Percentiles rank a stretch among this genome's conserved stretches.
These are phyloP conservation scores for Tricholoma hemisulphureum DNA, from an alignment of 768 basidiomycete genomes.

Conservation along the genomic window DNA sequence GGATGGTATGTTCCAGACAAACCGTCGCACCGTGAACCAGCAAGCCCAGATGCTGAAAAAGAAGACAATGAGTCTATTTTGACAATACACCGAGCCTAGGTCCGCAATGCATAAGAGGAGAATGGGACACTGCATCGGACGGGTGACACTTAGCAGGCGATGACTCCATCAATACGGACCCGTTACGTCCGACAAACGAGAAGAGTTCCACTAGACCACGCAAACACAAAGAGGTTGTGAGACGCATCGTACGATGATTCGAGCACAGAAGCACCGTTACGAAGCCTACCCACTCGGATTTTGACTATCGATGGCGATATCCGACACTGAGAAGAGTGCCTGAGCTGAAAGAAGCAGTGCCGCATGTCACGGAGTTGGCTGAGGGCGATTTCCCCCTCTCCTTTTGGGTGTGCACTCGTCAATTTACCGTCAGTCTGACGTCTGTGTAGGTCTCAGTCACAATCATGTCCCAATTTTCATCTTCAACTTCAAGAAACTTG, in stretches of 20 bases:
- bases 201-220: background rate
- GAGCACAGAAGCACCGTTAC: background rate
- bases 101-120: background rate
- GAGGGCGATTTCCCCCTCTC: too few relatives aligned
- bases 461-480: too few relatives aligned
- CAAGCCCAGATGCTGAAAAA: background rate
- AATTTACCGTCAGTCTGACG: too few relatives aligned
- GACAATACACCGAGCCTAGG: background rate
- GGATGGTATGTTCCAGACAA: background rate
- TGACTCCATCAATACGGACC: background rate
- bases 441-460: too few relatives aligned
- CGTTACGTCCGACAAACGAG: background rate
- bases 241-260: background rate
- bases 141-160: background rate
- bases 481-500: too few relatives aligned
- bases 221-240: background rate
- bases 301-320: background rate
- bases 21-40: background rate
- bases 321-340: background rate
- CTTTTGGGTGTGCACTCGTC: too few relatives aligned
- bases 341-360: too few relatives aligned
- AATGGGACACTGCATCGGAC: background rate
- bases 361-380: too few relatives aligned
- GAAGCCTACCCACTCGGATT: background rate
- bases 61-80: background rate